A percentile compares a stretch with the other conserved stretches of the same genome.
These are phyloP conservation scores for Strobilomyces echinocephalus DNA, from an alignment of 768 basidiomycete genomes.

Conservation along the genomic window DNA sequence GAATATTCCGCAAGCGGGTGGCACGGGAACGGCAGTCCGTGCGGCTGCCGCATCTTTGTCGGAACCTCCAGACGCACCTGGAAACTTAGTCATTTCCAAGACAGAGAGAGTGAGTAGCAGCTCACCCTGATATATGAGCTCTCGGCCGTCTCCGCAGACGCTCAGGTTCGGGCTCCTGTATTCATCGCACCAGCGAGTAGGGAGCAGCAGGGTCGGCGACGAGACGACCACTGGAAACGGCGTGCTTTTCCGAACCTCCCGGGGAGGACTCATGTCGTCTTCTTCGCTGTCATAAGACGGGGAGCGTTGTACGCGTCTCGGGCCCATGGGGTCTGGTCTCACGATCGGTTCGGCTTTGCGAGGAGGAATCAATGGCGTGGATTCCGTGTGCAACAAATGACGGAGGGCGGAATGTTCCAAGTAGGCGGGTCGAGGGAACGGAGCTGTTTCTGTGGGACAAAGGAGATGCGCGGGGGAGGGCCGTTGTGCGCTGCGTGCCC, in stretches of 20 bases:
- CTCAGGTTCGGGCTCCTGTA: conserved; percentile 54
- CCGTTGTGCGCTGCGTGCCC: conserved; percentile 20
- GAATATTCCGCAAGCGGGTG: conserved; percentile 83
- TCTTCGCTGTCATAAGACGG: conserved; percentile 62
- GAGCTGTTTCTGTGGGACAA: conserved; percentile 27
- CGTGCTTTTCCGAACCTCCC: conserved; percentile 31
- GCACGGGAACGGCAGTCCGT: conserved; percentile 72
- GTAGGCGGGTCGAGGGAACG: conserved; percentile 67
- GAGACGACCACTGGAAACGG: conserved; percentile 18
- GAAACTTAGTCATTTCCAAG: conserved; percentile 7
- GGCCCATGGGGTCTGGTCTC: conserved; percentile 18
- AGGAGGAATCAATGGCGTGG: conserved; percentile 32
- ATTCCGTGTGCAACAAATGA: conserved; percentile 58
- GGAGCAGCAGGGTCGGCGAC: conserved; percentile 51
- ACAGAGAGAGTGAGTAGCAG: background rate
- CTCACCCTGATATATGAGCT: conserved; percentile 66
- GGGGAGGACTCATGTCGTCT: conserved; percentile 53
- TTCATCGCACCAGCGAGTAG: conserved; percentile 76
- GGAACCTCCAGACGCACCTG: conserved; percentile 50
- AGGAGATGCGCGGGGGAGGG: conserved; percentile 29
- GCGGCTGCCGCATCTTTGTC: conserved; percentile 85
- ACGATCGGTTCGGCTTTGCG: conserved; percentile 34
- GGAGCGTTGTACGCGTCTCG: conserved; percentile 32
- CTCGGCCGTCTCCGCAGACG: conserved; percentile 67
- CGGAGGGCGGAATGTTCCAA: conserved; percentile 73